phyloP scores from a whole-genome alignment of 495 filamentous ascomycete genomes.

The Tuber magnatum region DNA sequence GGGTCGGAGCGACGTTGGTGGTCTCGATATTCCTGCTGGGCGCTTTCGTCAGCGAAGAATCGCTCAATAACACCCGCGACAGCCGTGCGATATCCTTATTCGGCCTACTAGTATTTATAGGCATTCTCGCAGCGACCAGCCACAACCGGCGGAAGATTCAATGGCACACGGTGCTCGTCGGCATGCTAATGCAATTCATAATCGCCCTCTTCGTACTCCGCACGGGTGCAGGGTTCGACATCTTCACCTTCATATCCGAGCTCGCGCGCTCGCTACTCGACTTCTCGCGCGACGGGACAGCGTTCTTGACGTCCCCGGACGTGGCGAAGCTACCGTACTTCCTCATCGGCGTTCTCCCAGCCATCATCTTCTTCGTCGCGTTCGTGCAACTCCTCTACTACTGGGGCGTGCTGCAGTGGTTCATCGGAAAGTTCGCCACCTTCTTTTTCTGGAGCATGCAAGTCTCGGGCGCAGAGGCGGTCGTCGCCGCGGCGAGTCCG shows the following conservation, averaged over 20 bases:
- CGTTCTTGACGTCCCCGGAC: constrained; percentile 57
- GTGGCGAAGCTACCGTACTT: constrained; percentile 54
- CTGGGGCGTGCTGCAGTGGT: constrained; percentile 74
- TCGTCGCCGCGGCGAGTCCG: constrained; percentile 86
- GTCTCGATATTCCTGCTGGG: constrained; percentile 68
- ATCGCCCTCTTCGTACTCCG: constrained; percentile 80
- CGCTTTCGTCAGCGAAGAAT: constrained; percentile 61
- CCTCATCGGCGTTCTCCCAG: constrained; percentile 63
- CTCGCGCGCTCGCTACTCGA: constrained; percentile 63
- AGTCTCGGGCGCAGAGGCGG: constrained; percentile 87
- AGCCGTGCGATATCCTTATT: constrained; percentile 76
- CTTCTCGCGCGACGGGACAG: constrained; percentile 62
- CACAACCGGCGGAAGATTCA: constrained; percentile 60
- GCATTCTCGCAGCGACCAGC: constrained; percentile 60
- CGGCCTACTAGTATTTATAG: constrained; percentile 67
- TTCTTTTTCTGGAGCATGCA: constrained; percentile 87
- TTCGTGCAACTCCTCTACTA: constrained; percentile 78
- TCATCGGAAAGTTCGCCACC: constrained; percentile 71
- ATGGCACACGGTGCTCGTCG: constrained; percentile 84
- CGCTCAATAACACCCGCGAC: constrained; percentile 64
- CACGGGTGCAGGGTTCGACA: constrained; percentile 67
- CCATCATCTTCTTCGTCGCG: constrained; percentile 89
- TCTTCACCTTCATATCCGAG: constrained; percentile 75
- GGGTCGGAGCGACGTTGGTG: constrained; percentile 53
- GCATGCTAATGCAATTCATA: constrained; percentile 82